Conservation (phyloP, 768 basidiomycete genomes). For the Phylloporus sp. region DNA sequence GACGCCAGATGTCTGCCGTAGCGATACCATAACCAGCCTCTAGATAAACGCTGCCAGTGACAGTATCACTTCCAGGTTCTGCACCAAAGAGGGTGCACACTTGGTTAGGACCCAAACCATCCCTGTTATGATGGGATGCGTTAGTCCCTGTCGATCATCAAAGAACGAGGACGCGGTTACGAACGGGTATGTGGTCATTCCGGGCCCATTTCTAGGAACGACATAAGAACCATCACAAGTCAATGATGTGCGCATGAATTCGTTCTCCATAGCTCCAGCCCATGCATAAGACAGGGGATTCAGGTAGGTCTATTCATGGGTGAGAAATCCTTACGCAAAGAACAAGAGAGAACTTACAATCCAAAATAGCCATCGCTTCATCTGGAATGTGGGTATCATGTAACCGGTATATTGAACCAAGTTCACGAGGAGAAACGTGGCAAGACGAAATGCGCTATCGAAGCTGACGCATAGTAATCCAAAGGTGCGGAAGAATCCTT, state of each 20-base stretch:
- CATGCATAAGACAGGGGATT: constrained; percentile 77
- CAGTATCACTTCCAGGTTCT: constrained; percentile 45
- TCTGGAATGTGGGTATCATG: constrained; percentile 58
- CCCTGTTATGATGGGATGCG: constrained; percentile 33
- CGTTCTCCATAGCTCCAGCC: constrained; percentile 79
- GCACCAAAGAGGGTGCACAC: constrained; percentile 75
- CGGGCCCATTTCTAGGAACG: constrained; percentile 58
- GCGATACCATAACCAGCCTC: constrained; percentile 47
- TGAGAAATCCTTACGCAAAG: constrained; percentile 4
- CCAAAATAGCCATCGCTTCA: constrained; percentile 87
- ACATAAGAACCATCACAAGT: constrained; percentile 62
- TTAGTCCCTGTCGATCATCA: background rate
- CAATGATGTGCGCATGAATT: constrained; percentile 65
- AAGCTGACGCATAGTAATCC: constrained; percentile 54
- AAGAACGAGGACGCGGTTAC: constrained; percentile 19
- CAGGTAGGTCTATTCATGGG: constrained; percentile 53
- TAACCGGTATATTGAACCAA: constrained; percentile 71
- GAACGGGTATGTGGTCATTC: constrained; percentile 57
- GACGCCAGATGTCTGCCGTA: constrained; percentile 54
- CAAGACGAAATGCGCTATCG: constrained; percentile 49
- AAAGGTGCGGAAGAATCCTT: constrained; percentile 79
- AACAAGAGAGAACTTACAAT: constrained; percentile 43
- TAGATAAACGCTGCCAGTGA: constrained; percentile 62
- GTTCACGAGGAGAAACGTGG: constrained; percentile 69
- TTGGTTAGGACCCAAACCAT: constrained; percentile 59